These are phyloP conservation scores for Lumnitzera littorea DNA, from an alignment of 345 rosid species.

Conservation along the genomic window DNA sequence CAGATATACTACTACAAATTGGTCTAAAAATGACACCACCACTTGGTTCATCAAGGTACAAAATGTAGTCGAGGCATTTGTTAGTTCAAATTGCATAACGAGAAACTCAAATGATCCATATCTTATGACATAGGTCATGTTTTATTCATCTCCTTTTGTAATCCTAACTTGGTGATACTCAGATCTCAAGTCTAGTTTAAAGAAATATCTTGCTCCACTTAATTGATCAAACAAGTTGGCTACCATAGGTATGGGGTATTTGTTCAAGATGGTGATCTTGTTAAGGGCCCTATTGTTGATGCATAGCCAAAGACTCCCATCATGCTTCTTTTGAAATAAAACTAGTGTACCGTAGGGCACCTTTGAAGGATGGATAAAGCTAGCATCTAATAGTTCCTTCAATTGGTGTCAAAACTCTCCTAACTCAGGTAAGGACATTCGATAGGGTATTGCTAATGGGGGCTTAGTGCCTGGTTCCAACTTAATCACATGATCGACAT, in stretches of 20 bases:
- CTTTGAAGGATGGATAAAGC: slow-evolving; percentile 1
- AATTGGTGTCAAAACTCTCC: neutral
- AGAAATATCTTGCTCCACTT: too few species aligned
- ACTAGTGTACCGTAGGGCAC: neutral
- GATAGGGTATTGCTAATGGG: neutral
- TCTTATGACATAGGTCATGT: neutral
- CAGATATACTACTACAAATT: too few species aligned
- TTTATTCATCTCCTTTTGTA: slow-evolving; percentile 1
- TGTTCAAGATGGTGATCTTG: slow-evolving; percentile 11
- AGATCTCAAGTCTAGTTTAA: too few species aligned
- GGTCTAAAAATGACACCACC: neutral
- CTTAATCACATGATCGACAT: too few species aligned
- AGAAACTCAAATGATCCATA: slow-evolving; percentile 7
- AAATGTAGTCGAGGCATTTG: neutral
- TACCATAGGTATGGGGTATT: slow-evolving; percentile 4
- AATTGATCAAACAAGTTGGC: neutral
- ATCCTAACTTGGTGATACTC: neutral
- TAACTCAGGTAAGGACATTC: neutral
- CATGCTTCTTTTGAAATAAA: neutral
- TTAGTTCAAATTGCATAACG: neutral
- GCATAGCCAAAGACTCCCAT: neutral
- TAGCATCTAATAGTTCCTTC: neutral
- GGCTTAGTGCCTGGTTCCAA: too few species aligned
- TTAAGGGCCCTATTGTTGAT: slow-evolving; percentile 4
- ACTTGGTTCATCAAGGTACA: slow-evolving; percentile 3